A percentile compares a stretch with the other conserved stretches of the same genome.
These are phyloP conservation scores for Ogataea trehaloabstinens DNA, from an alignment of 805 yeast genomes.

Conservation along the genomic window DNA sequence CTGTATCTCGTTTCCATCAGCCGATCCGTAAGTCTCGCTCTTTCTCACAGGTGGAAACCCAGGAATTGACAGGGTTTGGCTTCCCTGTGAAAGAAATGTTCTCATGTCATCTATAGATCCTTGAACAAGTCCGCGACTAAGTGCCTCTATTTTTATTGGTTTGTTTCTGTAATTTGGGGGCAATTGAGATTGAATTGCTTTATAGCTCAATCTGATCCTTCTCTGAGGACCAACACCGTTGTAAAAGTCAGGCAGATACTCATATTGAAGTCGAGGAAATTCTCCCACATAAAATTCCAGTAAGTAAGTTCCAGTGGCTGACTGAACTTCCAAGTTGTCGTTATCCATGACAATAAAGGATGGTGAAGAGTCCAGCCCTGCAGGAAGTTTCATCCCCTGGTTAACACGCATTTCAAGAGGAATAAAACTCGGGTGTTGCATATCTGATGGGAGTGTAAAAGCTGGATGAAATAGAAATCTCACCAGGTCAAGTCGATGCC, in stretches of 20 bases:
- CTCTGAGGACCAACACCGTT: slow-evolving; percentile 53
- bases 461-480: slow-evolving; percentile 81
- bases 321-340: slow-evolving; percentile 44
- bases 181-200: slow-evolving; percentile 40
- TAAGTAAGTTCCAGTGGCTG: slow-evolving; percentile 68
- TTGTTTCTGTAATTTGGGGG: slow-evolving; percentile 33
- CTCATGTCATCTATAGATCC: slow-evolving; percentile 49
- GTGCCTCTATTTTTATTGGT: slow-evolving; percentile 49
- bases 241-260: slow-evolving; percentile 51
- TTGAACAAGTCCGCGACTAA: slow-evolving; percentile 62
- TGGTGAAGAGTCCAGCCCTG: slow-evolving; percentile 40
- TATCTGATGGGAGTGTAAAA: slow-evolving; percentile 69
- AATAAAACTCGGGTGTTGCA: slow-evolving; percentile 39
- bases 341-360: slow-evolving; percentile 44
- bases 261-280: slow-evolving; percentile 55
- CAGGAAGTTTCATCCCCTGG: slow-evolving; percentile 31
- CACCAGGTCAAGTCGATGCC: slow-evolving; percentile 81
- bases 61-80: slow-evolving; percentile 12
- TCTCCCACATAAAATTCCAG: slow-evolving; percentile 63
- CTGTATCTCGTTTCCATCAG: slow-evolving; percentile 16
- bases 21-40: slow-evolving; percentile 24
- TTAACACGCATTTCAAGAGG: slow-evolving; percentile 28
- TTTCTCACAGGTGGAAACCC: slow-evolving; percentile 18
- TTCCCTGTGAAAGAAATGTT: slow-evolving; percentile 26
- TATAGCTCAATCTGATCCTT: slow-evolving; percentile 48